Conservation (phyloP, 2,329 filamentous ascomycete species). For the Drechslera avenae region DNA sequence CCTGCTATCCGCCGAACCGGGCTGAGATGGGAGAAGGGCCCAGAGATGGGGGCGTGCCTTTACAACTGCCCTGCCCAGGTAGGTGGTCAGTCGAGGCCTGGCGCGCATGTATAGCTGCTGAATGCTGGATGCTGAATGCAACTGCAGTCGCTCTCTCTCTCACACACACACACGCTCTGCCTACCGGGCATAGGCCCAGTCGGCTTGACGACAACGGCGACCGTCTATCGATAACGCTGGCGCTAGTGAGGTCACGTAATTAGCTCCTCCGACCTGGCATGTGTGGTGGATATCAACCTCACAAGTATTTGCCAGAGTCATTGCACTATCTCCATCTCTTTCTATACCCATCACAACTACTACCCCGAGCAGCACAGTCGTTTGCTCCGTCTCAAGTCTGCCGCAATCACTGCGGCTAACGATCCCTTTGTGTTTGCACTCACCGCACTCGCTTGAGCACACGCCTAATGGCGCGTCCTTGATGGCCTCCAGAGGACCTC, state of each 20-base stretch:
- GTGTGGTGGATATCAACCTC: conserved; percentile 7
- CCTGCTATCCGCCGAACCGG: not conserved
- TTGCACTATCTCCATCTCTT: conserved; percentile 20
- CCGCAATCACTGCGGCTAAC: conserved; percentile 11
- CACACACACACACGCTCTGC: too few species aligned
- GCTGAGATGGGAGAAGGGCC: not conserved
- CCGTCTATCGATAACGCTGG: conserved; percentile 10
- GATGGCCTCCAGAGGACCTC: conserved; percentile 36
- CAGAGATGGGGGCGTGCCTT: not conserved
- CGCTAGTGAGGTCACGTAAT: conserved; percentile 16
- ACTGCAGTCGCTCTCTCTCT: not conserved
- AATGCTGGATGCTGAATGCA: not conserved
- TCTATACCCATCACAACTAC: conserved; percentile 10
- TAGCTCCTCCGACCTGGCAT: conserved; percentile 12
- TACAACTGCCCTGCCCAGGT: not conserved
- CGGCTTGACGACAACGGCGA: not conserved
- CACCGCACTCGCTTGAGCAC: conserved; percentile 45
- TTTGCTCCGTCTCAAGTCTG: conserved; percentile 13
- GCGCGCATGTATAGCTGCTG: too few species aligned
- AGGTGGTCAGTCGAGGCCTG: too few species aligned
- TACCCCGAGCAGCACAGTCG: conserved; percentile 8
- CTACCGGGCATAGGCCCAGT: not conserved
- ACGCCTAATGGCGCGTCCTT: conserved; percentile 47
- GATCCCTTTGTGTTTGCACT: conserved; percentile 25
- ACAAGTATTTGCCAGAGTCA: conserved; percentile 9